Percentiles rank a stretch among this genome's conserved stretches.
phyloP scores from a whole-genome alignment of 2,329 filamentous ascomycete species.

The Tympanopsis confertula region DNA sequence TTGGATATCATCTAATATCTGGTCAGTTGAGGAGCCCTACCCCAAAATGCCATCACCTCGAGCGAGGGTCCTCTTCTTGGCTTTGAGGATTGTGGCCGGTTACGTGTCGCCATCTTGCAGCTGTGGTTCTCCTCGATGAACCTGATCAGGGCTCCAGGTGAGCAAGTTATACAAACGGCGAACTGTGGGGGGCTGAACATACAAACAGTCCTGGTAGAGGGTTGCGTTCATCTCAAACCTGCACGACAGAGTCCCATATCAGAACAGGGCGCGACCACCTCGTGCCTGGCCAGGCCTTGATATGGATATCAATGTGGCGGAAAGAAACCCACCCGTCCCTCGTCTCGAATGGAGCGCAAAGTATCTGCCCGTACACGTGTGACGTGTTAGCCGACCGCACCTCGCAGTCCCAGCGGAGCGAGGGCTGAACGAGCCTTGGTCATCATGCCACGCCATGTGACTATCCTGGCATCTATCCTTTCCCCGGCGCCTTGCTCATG shows the following conservation, averaged over 20 bases:
- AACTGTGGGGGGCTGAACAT: too few relatives aligned
- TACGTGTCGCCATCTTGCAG: constrained; percentile 42
- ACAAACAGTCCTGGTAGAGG: constrained; percentile 74
- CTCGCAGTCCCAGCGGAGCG: not conserved
- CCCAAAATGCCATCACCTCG: constrained; percentile 88
- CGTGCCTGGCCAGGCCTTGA: too few relatives aligned
- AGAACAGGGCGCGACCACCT: too few relatives aligned
- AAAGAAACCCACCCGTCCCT: constrained; percentile 53
- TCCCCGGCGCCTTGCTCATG: constrained; percentile 59
- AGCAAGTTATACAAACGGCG: too few relatives aligned
- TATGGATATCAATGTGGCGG: too few relatives aligned
- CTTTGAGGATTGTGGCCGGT: constrained; percentile 38
- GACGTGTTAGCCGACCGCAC: too few relatives aligned
- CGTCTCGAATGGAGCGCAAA: constrained; percentile 72
- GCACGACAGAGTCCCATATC: too few relatives aligned
- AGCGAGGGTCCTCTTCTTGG: constrained; percentile 35
- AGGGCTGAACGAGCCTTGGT: constrained; percentile 59
- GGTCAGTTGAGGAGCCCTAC: constrained; percentile 35
- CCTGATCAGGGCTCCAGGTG: constrained; percentile 37
- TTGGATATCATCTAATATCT: too few relatives aligned
- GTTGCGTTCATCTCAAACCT: constrained; percentile 97
- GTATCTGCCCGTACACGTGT: too few relatives aligned
- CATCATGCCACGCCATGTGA: constrained; percentile 98
- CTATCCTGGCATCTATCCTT: constrained; percentile 63
- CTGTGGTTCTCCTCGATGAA: constrained; percentile 87